These are phyloP conservation scores for Rachicladosporium sp. DNA, from an alignment of 2,329 filamentous ascomycete species.

Conservation along the genomic window DNA sequence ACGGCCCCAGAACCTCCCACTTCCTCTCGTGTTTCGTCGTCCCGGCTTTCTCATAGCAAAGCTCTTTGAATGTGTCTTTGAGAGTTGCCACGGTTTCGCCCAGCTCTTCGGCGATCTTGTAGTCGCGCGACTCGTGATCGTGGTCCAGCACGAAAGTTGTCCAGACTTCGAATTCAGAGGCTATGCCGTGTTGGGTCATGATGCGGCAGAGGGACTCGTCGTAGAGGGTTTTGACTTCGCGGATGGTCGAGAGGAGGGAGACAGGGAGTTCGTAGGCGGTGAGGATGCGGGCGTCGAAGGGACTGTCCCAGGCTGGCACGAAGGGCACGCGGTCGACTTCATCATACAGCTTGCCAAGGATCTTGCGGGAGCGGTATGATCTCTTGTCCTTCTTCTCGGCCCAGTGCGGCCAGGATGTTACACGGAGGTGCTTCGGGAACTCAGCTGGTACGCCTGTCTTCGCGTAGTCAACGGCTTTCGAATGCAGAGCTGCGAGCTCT, in stretches of 20 bases:
- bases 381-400: slow-evolving; percentile 50
- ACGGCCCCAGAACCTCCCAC: slow-evolving; percentile 49
- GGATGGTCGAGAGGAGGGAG: slow-evolving; percentile 45
- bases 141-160: slow-evolving; percentile 71
- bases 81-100: slow-evolving; percentile 54
- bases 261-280: slow-evolving; percentile 45
- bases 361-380: slow-evolving; percentile 53
- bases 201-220: slow-evolving; percentile 65
- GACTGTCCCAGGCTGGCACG: slow-evolving; percentile 53
- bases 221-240: slow-evolving; percentile 61
- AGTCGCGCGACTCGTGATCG: slow-evolving; percentile 60
- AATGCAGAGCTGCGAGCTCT: slow-evolving; percentile 67
- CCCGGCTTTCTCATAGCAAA: slow-evolving; percentile 55
- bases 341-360: slow-evolving; percentile 76
- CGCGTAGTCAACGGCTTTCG: slow-evolving; percentile 82
- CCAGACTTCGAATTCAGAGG: slow-evolving; percentile 86
- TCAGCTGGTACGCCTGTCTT: slow-evolving; percentile 74
- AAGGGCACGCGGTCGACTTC: slow-evolving; percentile 59
- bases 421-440: slow-evolving; percentile 50
- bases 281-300: slow-evolving; percentile 68
- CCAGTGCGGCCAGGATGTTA: slow-evolving; percentile 67
- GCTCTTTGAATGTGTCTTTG: slow-evolving; percentile 54
- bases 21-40: slow-evolving; percentile 24
- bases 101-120: slow-evolving; percentile 78
- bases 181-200: slow-evolving; percentile 73